Evolutionary conservation across 1,284 basidiomycete genomes (phyloP).

Genomic region (Tilletia caries): DNA sequence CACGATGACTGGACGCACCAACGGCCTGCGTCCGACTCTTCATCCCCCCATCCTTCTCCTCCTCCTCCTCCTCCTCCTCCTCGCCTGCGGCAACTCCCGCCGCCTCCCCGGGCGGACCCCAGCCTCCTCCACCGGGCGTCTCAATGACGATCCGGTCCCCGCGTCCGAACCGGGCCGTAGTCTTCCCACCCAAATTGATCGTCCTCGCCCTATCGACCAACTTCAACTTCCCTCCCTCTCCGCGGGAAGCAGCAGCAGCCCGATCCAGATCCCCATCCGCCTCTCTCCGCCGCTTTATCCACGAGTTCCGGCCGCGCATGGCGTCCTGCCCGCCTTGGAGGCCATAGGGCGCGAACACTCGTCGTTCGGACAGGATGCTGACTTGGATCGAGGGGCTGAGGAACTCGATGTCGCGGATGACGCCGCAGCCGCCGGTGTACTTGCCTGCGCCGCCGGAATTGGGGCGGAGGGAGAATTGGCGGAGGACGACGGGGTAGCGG

Average conservation of each 20-base stretch:
- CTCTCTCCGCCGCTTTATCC: constrained; percentile 73
- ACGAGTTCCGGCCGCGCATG: constrained; percentile 75
- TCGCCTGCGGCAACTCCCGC: background rate
- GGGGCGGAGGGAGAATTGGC: constrained; percentile 72
- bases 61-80: background rate
- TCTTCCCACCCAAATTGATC: constrained; percentile 86
- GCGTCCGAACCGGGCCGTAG: constrained; percentile 78
- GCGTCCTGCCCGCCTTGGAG: constrained; percentile 78
- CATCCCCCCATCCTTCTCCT: background rate
- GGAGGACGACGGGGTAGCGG: constrained; percentile 80
- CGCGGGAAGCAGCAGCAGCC: constrained; percentile 26
- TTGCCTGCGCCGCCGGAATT: constrained; percentile 75
- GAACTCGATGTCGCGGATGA: constrained; percentile 82
- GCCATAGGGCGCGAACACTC: constrained; percentile 85
- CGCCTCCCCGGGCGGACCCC: constrained; percentile 60
- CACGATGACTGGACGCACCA: background rate
- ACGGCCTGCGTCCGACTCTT: background rate
- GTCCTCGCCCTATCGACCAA: constrained; percentile 1
- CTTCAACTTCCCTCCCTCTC: background rate
- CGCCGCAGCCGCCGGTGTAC: constrained; percentile 81
- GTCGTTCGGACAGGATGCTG: constrained; percentile 79
- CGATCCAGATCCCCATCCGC: constrained; percentile 66
- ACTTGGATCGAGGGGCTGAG: constrained; percentile 73
- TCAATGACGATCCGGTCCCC: constrained; percentile 76
- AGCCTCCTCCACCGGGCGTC: constrained; percentile 90